These are phyloP conservation scores for Penicillium fimorum DNA, from an alignment of 495 filamentous ascomycete species.

Conservation along the genomic window DNA sequence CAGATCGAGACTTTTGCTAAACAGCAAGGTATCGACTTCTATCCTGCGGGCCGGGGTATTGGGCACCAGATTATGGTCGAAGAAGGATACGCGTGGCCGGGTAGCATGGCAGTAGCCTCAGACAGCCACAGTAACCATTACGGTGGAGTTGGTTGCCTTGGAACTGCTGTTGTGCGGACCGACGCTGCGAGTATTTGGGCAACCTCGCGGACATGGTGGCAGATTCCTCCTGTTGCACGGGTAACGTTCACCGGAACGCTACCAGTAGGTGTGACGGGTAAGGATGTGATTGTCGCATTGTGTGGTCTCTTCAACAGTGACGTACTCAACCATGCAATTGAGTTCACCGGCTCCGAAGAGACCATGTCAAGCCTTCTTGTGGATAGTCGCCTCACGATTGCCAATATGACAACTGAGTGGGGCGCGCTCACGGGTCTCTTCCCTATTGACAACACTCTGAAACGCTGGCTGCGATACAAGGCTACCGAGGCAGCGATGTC, in stretches of 20 bases:
- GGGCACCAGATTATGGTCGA: slow-evolving; percentile 91
- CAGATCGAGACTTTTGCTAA: slow-evolving; percentile 86
- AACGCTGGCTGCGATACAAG: slow-evolving; percentile 74
- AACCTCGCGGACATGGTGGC: slow-evolving; percentile 83
- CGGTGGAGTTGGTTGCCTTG: slow-evolving; percentile 20
- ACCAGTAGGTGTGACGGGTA: slow-evolving; percentile 82
- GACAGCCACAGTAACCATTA: slow-evolving; percentile 73
- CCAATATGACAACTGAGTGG: slow-evolving; percentile 98
- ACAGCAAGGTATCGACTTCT: slow-evolving; percentile 79
- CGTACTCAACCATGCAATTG: slow-evolving; percentile 89
- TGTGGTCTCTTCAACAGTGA: slow-evolving; percentile 88
- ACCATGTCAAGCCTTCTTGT: slow-evolving; percentile 74
- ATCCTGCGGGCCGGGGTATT: slow-evolving; percentile 78
- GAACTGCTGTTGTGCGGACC: slow-evolving; percentile 78
- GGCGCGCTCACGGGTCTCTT: slow-evolving; percentile 80
- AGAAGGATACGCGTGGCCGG: slow-evolving; percentile 80
- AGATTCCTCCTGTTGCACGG: slow-evolving; percentile 81
- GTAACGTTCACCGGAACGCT: slow-evolving; percentile 74
- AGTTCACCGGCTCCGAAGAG: slow-evolving; percentile 78
- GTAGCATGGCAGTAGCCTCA: slow-evolving; percentile 76
- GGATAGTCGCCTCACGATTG: slow-evolving; percentile 78
- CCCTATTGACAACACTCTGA: slow-evolving; percentile 73
- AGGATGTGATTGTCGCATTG: slow-evolving; percentile 90
- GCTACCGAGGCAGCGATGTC: slow-evolving; percentile 64
- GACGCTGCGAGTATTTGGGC: slow-evolving; percentile 88